phyloP scores from a whole-genome alignment of 169 alveolate genomes.

The Theileria annulata region DNA sequence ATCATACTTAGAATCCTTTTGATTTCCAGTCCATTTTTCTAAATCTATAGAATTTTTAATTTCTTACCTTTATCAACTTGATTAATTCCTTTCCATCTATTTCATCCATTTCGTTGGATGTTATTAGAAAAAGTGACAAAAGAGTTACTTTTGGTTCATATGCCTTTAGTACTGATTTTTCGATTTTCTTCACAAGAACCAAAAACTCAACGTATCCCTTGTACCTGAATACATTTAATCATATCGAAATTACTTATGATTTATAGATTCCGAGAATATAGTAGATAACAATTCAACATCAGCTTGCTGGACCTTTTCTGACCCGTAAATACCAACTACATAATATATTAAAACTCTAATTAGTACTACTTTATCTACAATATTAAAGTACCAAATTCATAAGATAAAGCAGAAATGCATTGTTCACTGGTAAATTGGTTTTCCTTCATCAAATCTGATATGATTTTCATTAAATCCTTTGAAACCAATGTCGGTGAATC shows the following conservation, averaged over 20 bases:
- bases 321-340: conserved; percentile 43
- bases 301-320: conserved; percentile 59
- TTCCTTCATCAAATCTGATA: not conserved
- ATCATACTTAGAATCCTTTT: conserved; percentile 12
- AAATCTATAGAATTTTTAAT: not conserved
- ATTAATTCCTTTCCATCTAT: not conserved
- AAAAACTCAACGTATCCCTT: conserved; percentile 30
- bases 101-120: conserved; percentile 22
- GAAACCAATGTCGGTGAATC: conserved; percentile 3
- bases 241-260: conserved; percentile 8
- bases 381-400: conserved; percentile 35
- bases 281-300: conserved; percentile 28
- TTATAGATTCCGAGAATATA: conserved; percentile 10
- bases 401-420: conserved; percentile 39
- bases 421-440: conserved; percentile 28
- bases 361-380: not conserved
- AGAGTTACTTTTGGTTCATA: conserved; percentile 42
- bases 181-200: conserved; percentile 17
- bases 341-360: not conserved
- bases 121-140: conserved; percentile 21
- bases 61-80: conserved; percentile 24
- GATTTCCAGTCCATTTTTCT: conserved; percentile 4
- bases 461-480: not conserved
- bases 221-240: not conserved
- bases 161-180: conserved; percentile 29